Conservation (phyloP, 2,329 filamentous ascomycete genomes). For the Fonsecaea pedrosoi region DNA sequence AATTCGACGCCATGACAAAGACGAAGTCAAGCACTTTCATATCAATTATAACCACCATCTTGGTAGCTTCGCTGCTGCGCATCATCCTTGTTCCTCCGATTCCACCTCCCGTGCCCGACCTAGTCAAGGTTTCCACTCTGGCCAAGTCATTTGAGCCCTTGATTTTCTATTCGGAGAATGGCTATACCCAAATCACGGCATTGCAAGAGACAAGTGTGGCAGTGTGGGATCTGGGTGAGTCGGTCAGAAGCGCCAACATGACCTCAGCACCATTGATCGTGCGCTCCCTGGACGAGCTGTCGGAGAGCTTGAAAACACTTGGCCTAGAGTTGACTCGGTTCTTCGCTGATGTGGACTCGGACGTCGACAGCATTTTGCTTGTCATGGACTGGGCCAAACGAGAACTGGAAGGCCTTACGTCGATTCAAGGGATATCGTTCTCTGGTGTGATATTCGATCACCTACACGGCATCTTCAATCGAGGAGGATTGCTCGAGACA, state of each 20-base stretch:
- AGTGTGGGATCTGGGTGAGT: conserved; percentile 94
- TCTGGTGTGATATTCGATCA: conserved; percentile 73
- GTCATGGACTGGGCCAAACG: conserved; percentile 96
- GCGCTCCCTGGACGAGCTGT: conserved; percentile 80
- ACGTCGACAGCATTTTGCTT: conserved; percentile 89
- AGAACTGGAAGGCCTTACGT: conserved; percentile 75
- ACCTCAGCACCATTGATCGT: conserved; percentile 87
- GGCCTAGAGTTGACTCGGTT: conserved; percentile 88
- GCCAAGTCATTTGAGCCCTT: conserved; percentile 92
- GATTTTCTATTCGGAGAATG: conserved; percentile 92
- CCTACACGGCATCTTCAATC: conserved; percentile 76
- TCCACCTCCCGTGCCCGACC: conserved; percentile 74
- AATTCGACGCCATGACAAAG: conserved; percentile 66
- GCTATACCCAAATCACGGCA: conserved; percentile 82
- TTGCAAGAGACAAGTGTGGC: conserved; percentile 90
- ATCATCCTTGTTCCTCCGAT: conserved; percentile 72
- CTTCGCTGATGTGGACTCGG: conserved; percentile 90
- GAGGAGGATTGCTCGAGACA: conserved; percentile 52
- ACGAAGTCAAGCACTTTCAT: conserved; percentile 73
- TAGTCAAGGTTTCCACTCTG: conserved; percentile 88
- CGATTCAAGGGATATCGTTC: conserved; percentile 52
- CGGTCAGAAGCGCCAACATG: conserved; percentile 87
- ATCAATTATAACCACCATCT: conserved; percentile 65
- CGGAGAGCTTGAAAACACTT: conserved; percentile 82
- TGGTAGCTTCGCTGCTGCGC: conserved; percentile 70